Evolutionary conservation across 306 rosid genomes (phyloP), one percentile per base, ranked within the genome.

Genomic region (Hippophae tibetana): DNA sequence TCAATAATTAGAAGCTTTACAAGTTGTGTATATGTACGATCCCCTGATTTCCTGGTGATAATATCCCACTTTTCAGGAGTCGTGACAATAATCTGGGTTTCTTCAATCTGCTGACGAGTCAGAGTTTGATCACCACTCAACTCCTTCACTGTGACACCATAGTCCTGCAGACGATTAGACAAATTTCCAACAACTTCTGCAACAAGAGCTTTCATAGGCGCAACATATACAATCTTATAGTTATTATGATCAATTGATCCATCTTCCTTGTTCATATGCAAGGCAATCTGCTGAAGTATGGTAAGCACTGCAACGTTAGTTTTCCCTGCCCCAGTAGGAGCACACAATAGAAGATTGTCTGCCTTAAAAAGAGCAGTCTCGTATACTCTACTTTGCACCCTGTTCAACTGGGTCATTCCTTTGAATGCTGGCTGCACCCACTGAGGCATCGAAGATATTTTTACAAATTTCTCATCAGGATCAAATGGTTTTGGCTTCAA

Each of bases 21-120:
- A 58, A 90, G 83, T 69, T 90, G 98, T 0, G 98, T 90, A 47
- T 90, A 87, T 43, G 98, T 87, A 5, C 98, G 92, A 57, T 92
- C 98, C 26, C 98, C 98, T 0, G 98, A 92, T 70, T 92, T 87
- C 55, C 98, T 75, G 14, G 98, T 92, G 56, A 92, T 83, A 66
- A 92, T 92, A 76, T 92, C 98, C 98, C 98, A 92, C 84, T 92
- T 92, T 74, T 92, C 98, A 44, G 98, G 98, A 26, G 98, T 92
- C 55, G 98, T 92, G 56, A 92, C 98, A 69, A 92, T 92, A 63
- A 92, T 92, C 56, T 92, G 96, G 57, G 98, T 87, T 76, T 90
- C 98, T 43, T 87, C 98, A 53, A 90, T 87, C 68, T 90, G 98
- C 63, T 87, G 95, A 41, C 95, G 86, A 25, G 98, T 87, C 56